These are phyloP conservation scores for slime mould (Dictyostelium discoideum) DNA, from an alignment of 78 protist genomes.

Conservation along the genomic window DNA sequence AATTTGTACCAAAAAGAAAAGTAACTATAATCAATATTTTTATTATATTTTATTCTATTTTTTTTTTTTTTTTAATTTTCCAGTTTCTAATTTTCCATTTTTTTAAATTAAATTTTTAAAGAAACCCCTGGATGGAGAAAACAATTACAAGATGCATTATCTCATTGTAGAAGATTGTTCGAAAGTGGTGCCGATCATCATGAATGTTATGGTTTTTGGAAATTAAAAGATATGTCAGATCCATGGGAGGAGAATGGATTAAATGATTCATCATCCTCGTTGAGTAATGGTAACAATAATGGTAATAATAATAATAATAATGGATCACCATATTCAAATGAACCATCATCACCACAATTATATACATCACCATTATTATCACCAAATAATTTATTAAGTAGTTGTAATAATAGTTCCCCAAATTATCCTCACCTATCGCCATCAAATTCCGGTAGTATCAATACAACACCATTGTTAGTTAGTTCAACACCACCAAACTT, in stretches of 20 bases:
- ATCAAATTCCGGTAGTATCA: neutral
- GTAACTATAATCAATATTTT: neutral
- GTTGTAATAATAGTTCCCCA: neutral
- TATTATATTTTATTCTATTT: neutral
- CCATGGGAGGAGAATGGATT: constrained; percentile 60
- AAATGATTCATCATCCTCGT: neutral
- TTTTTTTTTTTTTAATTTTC: neutral
- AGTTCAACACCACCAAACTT: neutral
- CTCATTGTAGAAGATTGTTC: constrained; percentile 74
- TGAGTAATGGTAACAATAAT: neutral
- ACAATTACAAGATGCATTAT: constrained; percentile 78
- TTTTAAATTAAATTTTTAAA: too few species aligned
- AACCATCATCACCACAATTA: constrained; percentile 26
- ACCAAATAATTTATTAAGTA: neutral
- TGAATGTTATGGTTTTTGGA: constrained; percentile 77
- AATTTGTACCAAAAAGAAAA: constrained; percentile 64
- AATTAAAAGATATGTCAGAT: constrained; percentile 59
- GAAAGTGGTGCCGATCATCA: constrained; percentile 69
- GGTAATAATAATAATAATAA: neutral
- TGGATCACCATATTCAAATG: neutral
- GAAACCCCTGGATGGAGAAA: constrained; percentile 75
- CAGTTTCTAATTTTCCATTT: too few species aligned
- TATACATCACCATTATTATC: constrained; percentile 24
- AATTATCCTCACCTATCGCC: neutral
- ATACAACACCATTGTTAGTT: neutral